These are phyloP conservation scores for Leccinellum albellum DNA, from an alignment of 768 basidiomycete genomes.

Conservation along the genomic window DNA sequence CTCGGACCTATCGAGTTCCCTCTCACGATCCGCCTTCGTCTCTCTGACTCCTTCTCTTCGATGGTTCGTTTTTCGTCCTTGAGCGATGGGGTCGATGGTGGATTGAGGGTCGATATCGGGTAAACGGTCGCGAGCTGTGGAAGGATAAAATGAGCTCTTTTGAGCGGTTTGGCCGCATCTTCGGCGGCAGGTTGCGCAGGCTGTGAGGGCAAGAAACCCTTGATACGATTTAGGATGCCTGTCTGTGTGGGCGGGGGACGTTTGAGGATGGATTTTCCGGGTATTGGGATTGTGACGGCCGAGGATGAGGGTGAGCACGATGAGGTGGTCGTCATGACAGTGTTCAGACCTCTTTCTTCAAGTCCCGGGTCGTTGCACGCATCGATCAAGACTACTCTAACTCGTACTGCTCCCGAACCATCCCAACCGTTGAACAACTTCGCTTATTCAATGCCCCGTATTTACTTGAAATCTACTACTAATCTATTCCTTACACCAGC, in stretches of 20 bases:
- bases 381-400: too few species aligned
- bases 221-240: constrained; percentile 70
- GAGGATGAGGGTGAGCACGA: constrained; percentile 73
- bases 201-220: constrained; percentile 64
- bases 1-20: constrained; percentile 40
- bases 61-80: constrained; percentile 81
- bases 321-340: constrained; percentile 23
- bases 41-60: constrained; percentile 69
- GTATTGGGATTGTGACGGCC: constrained; percentile 73
- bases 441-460: too few species aligned
- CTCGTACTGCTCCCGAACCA: too few species aligned
- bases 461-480: too few species aligned
- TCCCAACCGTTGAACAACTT: too few species aligned
- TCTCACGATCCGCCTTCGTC: constrained; percentile 63
- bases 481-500: too few species aligned
- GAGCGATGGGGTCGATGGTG: constrained; percentile 75
- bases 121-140: constrained; percentile 85
- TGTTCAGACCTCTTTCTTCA: too few species aligned
- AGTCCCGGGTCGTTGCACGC: too few species aligned
- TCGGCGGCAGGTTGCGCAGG: constrained; percentile 26
- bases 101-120: constrained; percentile 80
- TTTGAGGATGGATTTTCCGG: constrained; percentile 81
- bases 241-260: constrained; percentile 64
- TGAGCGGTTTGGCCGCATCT: constrained; percentile 62
- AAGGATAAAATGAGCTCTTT: constrained; percentile 88